Percentiles rank a stretch among this genome's conserved stretches.
Conservation (phyloP, 352 stramenopile genomes). For the Globisporangium acanthophoron region DNA sequence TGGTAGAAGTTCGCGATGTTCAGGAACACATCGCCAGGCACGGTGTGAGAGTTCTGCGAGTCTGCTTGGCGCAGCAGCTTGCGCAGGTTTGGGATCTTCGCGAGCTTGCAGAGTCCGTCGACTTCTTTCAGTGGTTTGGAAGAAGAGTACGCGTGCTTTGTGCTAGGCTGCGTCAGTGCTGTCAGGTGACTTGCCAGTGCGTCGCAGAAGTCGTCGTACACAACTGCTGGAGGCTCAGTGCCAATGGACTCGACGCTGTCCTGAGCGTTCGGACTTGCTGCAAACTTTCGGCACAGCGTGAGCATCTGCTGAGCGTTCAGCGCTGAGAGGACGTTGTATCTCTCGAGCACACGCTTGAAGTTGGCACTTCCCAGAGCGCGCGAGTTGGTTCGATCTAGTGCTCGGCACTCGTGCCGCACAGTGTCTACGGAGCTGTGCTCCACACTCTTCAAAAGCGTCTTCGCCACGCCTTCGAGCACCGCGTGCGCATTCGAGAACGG, state of each 20-base stretch:
- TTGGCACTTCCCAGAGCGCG: slow-evolving; percentile 18
- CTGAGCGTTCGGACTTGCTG: neutral
- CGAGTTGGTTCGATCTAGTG: slow-evolving; percentile 14
- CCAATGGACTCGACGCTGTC: neutral
- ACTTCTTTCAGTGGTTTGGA: neutral
- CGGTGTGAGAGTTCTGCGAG: neutral
- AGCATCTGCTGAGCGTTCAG: slow-evolving; percentile 66
- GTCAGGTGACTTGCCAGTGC: slow-evolving; percentile 14
- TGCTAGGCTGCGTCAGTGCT: neutral
- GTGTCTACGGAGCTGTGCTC: slow-evolving; percentile 13
- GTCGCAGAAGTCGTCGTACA: slow-evolving; percentile 66
- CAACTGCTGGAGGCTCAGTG: slow-evolving; percentile 11
- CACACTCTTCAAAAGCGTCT: slow-evolving; percentile 16
- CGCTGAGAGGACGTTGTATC: slow-evolving; percentile 4
- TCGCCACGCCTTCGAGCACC: slow-evolving; percentile 24
- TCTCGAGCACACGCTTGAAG: slow-evolving; percentile 24
- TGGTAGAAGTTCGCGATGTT: slow-evolving; percentile 20
- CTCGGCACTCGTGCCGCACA: slow-evolving; percentile 32
- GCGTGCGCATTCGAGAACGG: slow-evolving; percentile 41
- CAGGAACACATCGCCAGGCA: slow-evolving; percentile 24
- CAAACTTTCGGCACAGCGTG: slow-evolving; percentile 50
- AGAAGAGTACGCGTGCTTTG: neutral
- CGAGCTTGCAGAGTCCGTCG: slow-evolving; percentile 20
- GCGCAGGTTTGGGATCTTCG: slow-evolving; percentile 22
- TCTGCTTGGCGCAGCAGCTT: slow-evolving; percentile 14